phyloP scores from a whole-genome alignment of 208 protist species.

The Acanthamoeba polyphaga region DNA sequence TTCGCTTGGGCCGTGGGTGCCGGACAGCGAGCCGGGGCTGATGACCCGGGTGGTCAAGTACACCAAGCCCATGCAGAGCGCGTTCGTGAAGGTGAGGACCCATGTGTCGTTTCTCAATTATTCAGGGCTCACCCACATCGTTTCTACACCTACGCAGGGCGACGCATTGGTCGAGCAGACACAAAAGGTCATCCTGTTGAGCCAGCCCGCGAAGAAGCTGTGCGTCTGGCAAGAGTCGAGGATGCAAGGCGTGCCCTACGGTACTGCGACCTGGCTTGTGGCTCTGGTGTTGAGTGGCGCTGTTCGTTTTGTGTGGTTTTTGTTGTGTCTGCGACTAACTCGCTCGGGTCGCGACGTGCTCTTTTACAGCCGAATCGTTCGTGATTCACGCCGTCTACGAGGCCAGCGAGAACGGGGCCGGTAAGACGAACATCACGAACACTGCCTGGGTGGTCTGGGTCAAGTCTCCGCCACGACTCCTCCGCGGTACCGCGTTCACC shows the following conservation, averaged over 20 bases:
- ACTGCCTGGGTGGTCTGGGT: background rate
- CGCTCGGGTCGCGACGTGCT: too few relatives aligned
- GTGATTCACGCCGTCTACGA: slow-evolving; percentile 13
- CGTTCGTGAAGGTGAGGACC: background rate
- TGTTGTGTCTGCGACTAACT: too few relatives aligned
- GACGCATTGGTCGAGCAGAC: background rate
- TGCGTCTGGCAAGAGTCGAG: background rate
- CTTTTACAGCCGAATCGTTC: background rate
- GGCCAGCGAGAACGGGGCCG: background rate
- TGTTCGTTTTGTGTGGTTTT: too few relatives aligned
- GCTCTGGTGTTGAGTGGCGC: too few relatives aligned
- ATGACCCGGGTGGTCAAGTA: background rate
- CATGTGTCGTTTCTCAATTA: too few relatives aligned
- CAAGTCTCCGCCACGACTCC: background rate
- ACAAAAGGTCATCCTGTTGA: background rate
- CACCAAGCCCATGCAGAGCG: slow-evolving; percentile 24
- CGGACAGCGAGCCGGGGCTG: slow-evolving; percentile 1
- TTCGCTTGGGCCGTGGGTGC: background rate
- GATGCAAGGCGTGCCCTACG: slow-evolving; percentile 38
- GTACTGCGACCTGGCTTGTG: background rate
- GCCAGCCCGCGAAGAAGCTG: background rate
- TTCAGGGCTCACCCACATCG: too few relatives aligned
- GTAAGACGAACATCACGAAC: background rate
- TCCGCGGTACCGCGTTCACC: background rate
- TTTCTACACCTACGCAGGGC: background rate